phyloP scores from a whole-genome alignment of 1,284 basidiomycete species.

The Pterulicium gracile region DNA sequence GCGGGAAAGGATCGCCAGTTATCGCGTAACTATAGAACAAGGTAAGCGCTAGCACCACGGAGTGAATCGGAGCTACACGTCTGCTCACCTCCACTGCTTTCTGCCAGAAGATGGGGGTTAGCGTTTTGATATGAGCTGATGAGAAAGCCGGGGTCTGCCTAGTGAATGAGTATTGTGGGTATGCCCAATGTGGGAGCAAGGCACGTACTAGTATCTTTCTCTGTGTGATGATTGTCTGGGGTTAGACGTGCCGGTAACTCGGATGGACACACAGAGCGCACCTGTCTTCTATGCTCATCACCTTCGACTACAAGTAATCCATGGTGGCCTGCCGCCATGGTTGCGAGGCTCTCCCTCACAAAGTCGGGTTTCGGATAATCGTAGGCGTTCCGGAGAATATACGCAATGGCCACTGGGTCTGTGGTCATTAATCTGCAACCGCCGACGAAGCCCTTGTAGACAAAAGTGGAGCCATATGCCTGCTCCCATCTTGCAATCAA shows the following conservation, averaged over 20 bases:
- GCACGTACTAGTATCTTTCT: conserved; percentile 29
- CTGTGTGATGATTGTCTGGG: conserved; percentile 12
- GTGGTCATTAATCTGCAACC: conserved; percentile 45
- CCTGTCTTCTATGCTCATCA: conserved; percentile 41
- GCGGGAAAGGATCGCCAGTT: conserved; percentile 29
- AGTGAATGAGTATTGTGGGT: background rate
- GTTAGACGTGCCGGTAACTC: background rate
- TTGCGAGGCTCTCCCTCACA: conserved; percentile 42
- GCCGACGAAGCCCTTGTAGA: conserved; percentile 45
- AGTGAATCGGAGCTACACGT: conserved; percentile 2
- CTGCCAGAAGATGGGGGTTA: conserved; percentile 53
- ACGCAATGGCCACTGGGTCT: conserved; percentile 47
- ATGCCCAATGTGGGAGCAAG: conserved; percentile 7
- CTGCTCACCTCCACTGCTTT: conserved; percentile 43
- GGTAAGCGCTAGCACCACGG: background rate
- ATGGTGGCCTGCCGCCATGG: conserved; percentile 38
- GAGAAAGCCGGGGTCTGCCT: conserved; percentile 56
- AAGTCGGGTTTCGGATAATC: conserved; percentile 60
- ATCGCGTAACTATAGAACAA: conserved; percentile 37
- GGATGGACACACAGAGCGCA: conserved; percentile 13
- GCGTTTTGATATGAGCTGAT: conserved; percentile 37
- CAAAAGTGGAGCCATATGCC: conserved; percentile 37
- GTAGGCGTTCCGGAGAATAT: conserved; percentile 51
- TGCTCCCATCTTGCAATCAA: conserved; percentile 38
- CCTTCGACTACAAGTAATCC: conserved; percentile 43